Percentiles rank a stretch among this genome's conserved stretches.
These are phyloP conservation scores for Fusarium keratoplasticum DNA, from an alignment of 2,329 filamentous ascomycete species.

Conservation along the genomic window DNA sequence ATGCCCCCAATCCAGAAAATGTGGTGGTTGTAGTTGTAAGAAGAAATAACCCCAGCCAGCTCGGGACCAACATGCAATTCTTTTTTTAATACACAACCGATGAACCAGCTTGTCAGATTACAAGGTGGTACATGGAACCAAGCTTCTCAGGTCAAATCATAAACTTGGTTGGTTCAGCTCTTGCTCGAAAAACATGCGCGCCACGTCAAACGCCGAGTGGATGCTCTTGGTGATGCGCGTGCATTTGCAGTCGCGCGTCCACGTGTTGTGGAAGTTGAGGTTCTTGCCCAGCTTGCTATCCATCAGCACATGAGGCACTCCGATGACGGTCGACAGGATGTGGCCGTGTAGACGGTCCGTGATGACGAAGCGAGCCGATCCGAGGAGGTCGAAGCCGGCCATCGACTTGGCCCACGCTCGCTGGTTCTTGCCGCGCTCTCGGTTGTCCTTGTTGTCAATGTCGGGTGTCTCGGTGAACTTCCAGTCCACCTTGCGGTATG, in stretches of 20 bases:
- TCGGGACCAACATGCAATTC: constrained; percentile 15
- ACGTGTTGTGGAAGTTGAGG: constrained; percentile 46
- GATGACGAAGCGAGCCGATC: constrained; percentile 42
- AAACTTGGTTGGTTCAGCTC: constrained; percentile 10
- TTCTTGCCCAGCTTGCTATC: constrained; percentile 46
- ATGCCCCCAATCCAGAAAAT: constrained; percentile 1
- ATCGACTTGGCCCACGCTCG: constrained; percentile 44
- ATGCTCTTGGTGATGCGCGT: constrained; percentile 42
- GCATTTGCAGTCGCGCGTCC: constrained; percentile 42
- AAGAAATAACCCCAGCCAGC: constrained; percentile 22
- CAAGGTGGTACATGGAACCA: not conserved
- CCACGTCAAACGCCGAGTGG: constrained; percentile 37
- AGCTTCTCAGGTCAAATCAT: not conserved
- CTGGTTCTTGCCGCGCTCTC: constrained; percentile 42
- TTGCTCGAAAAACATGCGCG: constrained; percentile 36
- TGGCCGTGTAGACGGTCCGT: constrained; percentile 44
- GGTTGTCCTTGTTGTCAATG: constrained; percentile 31
- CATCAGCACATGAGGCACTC: constrained; percentile 44
- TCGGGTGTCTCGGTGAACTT: constrained; percentile 42
- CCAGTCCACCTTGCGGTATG: constrained; percentile 44
- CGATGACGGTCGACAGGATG: constrained; percentile 43
- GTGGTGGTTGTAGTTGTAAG: constrained; percentile 9
- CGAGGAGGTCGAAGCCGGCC: constrained; percentile 41
- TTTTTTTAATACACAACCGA: not conserved
- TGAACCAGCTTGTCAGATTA: not conserved